These are phyloP conservation scores for Marasmius oreades DNA, from an alignment of 1,284 basidiomycete genomes.

Conservation along the genomic window DNA sequence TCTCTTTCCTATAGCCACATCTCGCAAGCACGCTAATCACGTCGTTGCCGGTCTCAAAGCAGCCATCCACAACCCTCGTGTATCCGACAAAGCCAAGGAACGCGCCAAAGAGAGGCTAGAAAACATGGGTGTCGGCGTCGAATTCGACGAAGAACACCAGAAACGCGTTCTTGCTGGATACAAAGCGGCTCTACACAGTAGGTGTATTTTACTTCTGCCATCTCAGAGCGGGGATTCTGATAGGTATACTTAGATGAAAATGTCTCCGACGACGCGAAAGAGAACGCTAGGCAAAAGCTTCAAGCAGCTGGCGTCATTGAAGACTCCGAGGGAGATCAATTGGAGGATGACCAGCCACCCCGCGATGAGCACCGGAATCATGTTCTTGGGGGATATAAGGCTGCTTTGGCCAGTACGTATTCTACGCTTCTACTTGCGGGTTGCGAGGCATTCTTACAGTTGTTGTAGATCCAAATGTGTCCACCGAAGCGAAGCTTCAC, in stretches of 20 bases:
- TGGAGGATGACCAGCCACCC: background rate
- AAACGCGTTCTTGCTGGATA: slow-evolving; percentile 2
- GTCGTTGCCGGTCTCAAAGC: slow-evolving; percentile 54
- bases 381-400: background rate
- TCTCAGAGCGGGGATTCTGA: no score
- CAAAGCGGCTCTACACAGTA: slow-evolving; percentile 1
- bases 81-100: slow-evolving; percentile 47
- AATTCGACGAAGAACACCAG: background rate
- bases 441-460: background rate
- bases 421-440: background rate
- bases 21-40: slow-evolving; percentile 15
- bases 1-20: background rate
- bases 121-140: background rate
- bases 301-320: background rate
- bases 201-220: background rate
- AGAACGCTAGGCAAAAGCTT: background rate
- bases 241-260: background rate
- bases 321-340: background rate
- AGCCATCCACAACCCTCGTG: slow-evolving; percentile 49
- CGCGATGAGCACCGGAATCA: background rate
- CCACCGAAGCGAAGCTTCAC: background rate
- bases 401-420: background rate
- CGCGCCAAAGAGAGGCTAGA: slow-evolving; percentile 3
- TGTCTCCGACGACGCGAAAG: background rate
- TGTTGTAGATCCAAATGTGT: background rate